Evolutionary conservation across 805 yeast species (phyloP), one percentile per base, ranked within the genome.

Genomic region (Yarrowia bubula): DNA sequence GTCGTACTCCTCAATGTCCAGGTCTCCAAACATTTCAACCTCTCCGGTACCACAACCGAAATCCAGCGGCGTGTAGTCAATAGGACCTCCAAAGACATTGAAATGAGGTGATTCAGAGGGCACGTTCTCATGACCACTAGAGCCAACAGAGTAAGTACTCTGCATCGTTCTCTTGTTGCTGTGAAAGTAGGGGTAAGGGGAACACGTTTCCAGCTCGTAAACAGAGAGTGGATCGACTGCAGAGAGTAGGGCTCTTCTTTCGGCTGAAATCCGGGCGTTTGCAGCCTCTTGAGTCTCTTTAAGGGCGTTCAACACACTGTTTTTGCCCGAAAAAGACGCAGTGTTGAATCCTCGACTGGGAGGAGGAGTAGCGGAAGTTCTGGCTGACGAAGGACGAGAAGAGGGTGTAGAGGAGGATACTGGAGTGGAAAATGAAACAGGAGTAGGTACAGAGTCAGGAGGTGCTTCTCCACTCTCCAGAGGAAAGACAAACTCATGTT

Each of bases 151-250:
- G 31, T 39, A 55, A 5, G 38, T 41, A 8, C 47, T 39, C 28
- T 39, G 51, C n/a, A 47, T 48, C 8, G 70, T 46, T 1, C 70
- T 66, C 17, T 72, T 66, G 64, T 71, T 72, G 14, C 67, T 69
- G 58, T 71, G 72, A 35, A 71, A 65, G 60, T 53, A 70, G 8
- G 72, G 72, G 63, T 68, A 71, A 1, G 74, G 73, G 18, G 69
- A 43, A 42, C 70, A 69, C 10, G 74, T 51, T 28, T 71, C 73
- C 18, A 71, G 66, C 50, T 71, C 74, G 60, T 55, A 71, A 50
- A 61, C 65, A 10, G 72, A 65, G 37, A 70, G 61, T n/a, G 71
- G 71, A 39, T 71, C 70, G 6, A 62, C 51, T 5, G 38, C 61
- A 1, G 43, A 38, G 41, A 14, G 61, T 65, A 28, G 31, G 5